phyloP scores from a whole-genome alignment of 257 asterid genomes.

The Solanum bulbocastanum region DNA sequence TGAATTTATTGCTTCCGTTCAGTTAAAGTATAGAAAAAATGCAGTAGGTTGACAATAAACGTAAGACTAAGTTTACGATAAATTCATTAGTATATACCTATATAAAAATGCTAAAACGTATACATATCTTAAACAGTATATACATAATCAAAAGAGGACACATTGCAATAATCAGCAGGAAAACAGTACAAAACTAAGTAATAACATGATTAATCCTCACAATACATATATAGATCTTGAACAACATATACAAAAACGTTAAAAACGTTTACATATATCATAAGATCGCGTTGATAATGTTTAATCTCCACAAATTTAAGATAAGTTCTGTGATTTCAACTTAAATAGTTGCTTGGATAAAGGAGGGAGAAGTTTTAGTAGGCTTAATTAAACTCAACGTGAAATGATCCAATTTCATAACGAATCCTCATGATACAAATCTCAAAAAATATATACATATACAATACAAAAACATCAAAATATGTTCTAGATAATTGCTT shows the following conservation, averaged over 20 bases:
- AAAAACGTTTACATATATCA: background rate
- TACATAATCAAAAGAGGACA: background rate
- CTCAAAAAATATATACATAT: background rate
- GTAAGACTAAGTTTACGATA: background rate
- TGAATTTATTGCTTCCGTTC: background rate
- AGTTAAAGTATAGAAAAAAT: background rate
- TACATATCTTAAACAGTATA: background rate
- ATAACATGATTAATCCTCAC: background rate
- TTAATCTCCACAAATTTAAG: background rate
- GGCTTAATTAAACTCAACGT: too few relatives aligned
- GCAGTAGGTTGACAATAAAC: background rate
- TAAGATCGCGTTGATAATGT: background rate
- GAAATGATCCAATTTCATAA: background rate
- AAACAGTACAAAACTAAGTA: background rate
- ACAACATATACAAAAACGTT: background rate
- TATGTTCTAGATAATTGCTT: too few relatives aligned
- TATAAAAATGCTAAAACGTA: too few relatives aligned
- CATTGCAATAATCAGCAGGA: background rate
- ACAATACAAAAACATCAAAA: too few relatives aligned
- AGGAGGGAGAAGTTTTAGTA: too few relatives aligned
- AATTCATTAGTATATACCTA: background rate
- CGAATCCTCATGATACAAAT: background rate
- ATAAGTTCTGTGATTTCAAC: background rate
- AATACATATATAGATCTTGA: background rate
- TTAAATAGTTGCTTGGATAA: background rate